Conservation (phyloP, 1,139 yeast species). For the Kluyveromyces marxianus region DNA sequence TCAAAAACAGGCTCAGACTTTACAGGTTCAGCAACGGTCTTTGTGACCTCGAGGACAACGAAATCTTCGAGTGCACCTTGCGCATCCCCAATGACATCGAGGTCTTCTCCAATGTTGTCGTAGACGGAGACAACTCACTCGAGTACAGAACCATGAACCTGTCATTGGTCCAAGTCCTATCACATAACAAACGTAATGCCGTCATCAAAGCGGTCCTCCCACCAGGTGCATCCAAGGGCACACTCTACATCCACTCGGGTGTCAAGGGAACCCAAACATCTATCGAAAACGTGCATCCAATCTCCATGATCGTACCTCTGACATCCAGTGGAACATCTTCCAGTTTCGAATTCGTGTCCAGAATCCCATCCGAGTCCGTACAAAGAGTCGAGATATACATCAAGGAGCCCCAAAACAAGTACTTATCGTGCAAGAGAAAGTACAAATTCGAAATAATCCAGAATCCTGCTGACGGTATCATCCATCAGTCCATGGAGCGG, state of each 20-base stretch:
- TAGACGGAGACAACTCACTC: conserved; percentile 15
- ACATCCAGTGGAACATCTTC: conserved; percentile 62
- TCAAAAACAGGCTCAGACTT: conserved; percentile 49
- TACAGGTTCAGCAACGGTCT: conserved; percentile 71
- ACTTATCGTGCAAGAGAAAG: conserved; percentile 47
- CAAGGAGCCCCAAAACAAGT: conserved; percentile 72
- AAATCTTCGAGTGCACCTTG: conserved; percentile 70
- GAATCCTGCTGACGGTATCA: conserved; percentile 54
- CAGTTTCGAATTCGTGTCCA: conserved; percentile 57
- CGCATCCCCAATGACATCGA: conserved; percentile 66
- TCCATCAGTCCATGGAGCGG: conserved; percentile 35
- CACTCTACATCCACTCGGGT: conserved; percentile 70
- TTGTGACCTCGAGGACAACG: conserved; percentile 64
- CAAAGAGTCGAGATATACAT: conserved; percentile 72
- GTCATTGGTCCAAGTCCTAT: conserved; percentile 75
- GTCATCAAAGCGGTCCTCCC: conserved; percentile 80
- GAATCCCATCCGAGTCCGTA: conserved; percentile 65
- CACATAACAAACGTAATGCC: conserved; percentile 54
- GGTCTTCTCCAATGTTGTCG: conserved; percentile 37
- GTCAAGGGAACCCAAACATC: conserved; percentile 54
- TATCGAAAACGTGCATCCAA: conserved; percentile 55
- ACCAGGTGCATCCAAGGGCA: conserved; percentile 57
- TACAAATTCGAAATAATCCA: conserved; percentile 60
- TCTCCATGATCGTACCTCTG: conserved; percentile 71
- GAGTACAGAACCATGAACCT: conserved; percentile 38